Base-by-base conservation (phyloP, 208 protist genomes). In the Wallacemonas rigidus region DNA sequence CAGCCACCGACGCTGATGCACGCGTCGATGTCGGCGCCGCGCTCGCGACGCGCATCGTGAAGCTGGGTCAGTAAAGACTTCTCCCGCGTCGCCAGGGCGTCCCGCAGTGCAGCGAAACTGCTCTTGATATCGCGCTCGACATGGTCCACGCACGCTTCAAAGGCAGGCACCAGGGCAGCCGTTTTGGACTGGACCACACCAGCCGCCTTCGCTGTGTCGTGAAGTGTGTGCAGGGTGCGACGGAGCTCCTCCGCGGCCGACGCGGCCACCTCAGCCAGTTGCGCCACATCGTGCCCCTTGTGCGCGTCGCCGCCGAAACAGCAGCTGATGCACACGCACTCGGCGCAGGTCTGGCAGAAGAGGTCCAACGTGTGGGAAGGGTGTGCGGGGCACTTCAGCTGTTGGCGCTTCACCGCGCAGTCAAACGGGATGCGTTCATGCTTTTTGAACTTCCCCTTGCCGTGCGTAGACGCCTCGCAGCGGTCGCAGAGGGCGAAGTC, bases 221-320 rank as follows among this genome's bases (percentile, higher is more conserved):
- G 40, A 3, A 53, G 12, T 14, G 17, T 15, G 7, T 72, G 48
- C 14, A 90, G 69, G 44, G 74, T 63, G 3, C 57, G 48, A 38
- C 80, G 69, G 4, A 74, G 61, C 14, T 70, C 12, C 5, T 60
- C 54, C 35, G 80, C 47, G 7, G 45, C 50, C 2, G 41, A 56
- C 1, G 44, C 38, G 1, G 74, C 74, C 6, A 88, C 73, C 41
- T 87, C 79, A 14, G 80, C 69, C 5, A 91, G 80, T 6, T 83
- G 77, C 4, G 74, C 75, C 40, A 91, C 81, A 1, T 82, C 81
- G 69, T 95, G 83, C 12, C 77, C 81, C 57, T 83, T 86, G 78
- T 95, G 90, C 0, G 71, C 68, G 14, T 38, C n/a, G 1, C 87
- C 87, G 38, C 78, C 80, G 57, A 95, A 92, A 72, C 85, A 92